Base-by-base conservation (phyloP, 768 basidiomycete species). In the Tubosaeta sp. region DNA sequence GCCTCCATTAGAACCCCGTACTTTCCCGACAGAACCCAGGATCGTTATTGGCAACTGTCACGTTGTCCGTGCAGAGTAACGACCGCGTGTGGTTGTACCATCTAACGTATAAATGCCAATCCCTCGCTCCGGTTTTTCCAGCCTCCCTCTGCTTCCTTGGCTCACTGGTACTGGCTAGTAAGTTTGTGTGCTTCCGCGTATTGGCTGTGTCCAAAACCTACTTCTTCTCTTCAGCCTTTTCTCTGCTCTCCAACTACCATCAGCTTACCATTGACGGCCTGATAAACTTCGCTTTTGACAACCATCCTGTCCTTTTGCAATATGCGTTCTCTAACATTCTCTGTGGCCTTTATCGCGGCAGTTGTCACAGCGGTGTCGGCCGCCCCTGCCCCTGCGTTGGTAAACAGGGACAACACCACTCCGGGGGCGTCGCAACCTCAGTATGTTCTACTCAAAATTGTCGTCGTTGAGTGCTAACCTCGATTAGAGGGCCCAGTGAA, bases 151-250 rank as follows among this genome's bases (percentile, higher is more conserved):
- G 29, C 27, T 31, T 43, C 26, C n/a, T 31, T 43, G 43, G 43
- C 43, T 43, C 43, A 43, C n/a, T 26, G 43, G 43, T 31, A 43
- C 43, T 43, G 43, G 43, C 41, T 43, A 31, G 43, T 43, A 43
- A 26, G 43, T 43, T 27, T 11, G 6, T 27, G 16, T 16, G 27
- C 9, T 9, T 4, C 3, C 14, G 5, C 27, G 7, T 16, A 29
- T 31, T 14, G 8, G 13, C 22, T 6, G 16, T 4, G 14, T 43
- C 42, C 25, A 4, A 1, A n/a, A n/a, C 19, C 38, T 17, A 42
- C 41, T 42, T 11, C 33, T 34, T 38, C 19, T 38, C 25, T 11
- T 14, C 41, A 42, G 41, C 41, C 41, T 42, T 42, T 26, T 25
- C 4, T 22, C 22, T 14, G 16, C 13, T 26, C 41, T 42, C 25